Base-by-base conservation (phyloP, 225 moss, liverwort and hornwort genomes). In the Takakia lepidozioides region DNA sequence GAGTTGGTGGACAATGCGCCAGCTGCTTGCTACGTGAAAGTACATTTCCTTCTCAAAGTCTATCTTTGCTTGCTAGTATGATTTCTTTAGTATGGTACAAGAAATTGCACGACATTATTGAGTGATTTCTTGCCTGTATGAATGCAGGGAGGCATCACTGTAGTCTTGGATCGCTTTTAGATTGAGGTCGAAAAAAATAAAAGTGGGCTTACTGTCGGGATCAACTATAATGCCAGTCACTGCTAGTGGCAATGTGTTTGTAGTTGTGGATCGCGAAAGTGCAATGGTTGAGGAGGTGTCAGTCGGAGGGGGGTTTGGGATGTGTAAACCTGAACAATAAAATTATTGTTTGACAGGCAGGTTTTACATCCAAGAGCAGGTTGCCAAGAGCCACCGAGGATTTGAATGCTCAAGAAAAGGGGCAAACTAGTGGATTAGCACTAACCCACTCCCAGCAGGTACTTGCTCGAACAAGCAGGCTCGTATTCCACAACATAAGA, bases 281-380 rank as follows among this genome's bases (percentile, higher is more conserved):
- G 55, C 55, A 24, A 42, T 55, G 23, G 41, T 55, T n/a, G 55
- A 55, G 13, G 55, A 55, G 26, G 41, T 40, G 55, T 38, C 38
- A 16, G 3, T 20, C 11, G 22, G 23, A 25, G 38, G 19, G 38
- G 41, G 22, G 5, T 10, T 0, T 24, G 10, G 8, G 13, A 38
- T 37, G 37, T 42, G 36, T 5, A 55, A 55, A 19, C 37, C 26
- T 5, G 55, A 48, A 48, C 25, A 48, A 48, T 19, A n/a, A 28
- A 26, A 48, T 48, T n/a, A n/a, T n/a, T n/a, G n/a, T n/a, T n/a
- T n/a, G n/a, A n/a, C n/a, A n/a, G n/a, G n/a, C n/a, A n/a, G n/a
- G n/a, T 45, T 45, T 23, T 45, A 24, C 25, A 13, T 20, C 8
- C 45, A 45, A 45, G 25, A 15, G n/a, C 19, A 42, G n/a, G n/a